Evolutionary conservation across 768 basidiomycete genomes (phyloP).

Genomic region (Collybia nuda): DNA sequence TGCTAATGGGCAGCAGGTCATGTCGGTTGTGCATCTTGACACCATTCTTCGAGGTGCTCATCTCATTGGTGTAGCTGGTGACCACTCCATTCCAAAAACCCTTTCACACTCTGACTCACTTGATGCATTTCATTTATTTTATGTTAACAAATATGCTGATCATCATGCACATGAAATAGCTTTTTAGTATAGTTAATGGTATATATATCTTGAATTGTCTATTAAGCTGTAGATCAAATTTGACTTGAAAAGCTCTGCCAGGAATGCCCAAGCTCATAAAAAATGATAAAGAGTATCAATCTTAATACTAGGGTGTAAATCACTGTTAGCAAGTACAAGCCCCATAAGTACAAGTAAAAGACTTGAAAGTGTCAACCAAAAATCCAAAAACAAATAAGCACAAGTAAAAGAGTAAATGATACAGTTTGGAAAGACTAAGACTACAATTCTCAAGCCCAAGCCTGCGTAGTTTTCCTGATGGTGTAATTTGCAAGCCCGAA

Average conservation of each 20-base stretch:
- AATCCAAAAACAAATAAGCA: not conserved
- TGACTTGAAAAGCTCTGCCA: not conserved
- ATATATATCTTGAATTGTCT: not conserved
- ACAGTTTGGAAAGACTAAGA: not conserved
- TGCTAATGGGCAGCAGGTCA: not conserved
- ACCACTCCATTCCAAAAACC: conserved; percentile 12
- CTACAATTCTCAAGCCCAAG: too few species aligned
- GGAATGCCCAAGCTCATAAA: not conserved
- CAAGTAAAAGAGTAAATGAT: too few species aligned
- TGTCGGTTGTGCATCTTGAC: conserved; percentile 24
- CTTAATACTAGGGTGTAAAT: too few species aligned
- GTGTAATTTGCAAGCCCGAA: too few species aligned
- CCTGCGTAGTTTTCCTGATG: conserved; percentile 3
- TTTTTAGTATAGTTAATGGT: conserved; percentile 1
- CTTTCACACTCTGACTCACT: conserved; percentile 13
- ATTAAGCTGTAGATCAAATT: not conserved
- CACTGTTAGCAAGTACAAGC: too few species aligned
- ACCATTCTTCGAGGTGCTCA: conserved; percentile 26
- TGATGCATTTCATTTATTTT: conserved; percentile 21
- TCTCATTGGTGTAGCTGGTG: conserved; percentile 25
- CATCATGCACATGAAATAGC: conserved; percentile 23
- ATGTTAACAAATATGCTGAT: conserved; percentile 30
- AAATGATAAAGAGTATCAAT: too few species aligned
- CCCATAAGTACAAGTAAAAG: too few species aligned
- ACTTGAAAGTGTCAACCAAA: too few species aligned